Evolutionary conservation across 2,329 filamentous ascomycete species (phyloP), one percentile per base, ranked within the genome.

Genomic region (Boeremia lycopersici): DNA sequence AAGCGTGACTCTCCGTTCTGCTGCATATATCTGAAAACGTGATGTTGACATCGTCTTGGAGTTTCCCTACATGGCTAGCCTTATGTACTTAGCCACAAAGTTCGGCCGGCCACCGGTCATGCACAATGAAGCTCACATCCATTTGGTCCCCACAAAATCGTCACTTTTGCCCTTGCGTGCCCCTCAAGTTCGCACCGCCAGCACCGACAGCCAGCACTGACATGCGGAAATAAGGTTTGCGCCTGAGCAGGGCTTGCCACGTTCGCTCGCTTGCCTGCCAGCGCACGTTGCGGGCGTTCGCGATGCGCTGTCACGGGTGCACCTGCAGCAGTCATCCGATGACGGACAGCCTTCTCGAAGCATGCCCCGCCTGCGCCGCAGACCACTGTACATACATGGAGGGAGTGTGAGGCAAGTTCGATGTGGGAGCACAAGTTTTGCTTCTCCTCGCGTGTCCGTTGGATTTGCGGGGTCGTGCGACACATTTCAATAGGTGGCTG

Each of bases 241-340:
- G 19, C 31, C 36, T 45, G 46, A 42, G 34, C 36, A 46, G 31
- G 41, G 17, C 52, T 46, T 55, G 46, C 52, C 52, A 55, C 52
- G 52, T 55, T 55, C 36, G 41, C 52, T 55, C 41, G 52, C 45
- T 54, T 35, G 43, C 49, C n/a, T 39, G 50, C 52, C 52, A 55
- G 42, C 52, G 52, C 52, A 55, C 52, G 52, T 55, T 55, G 52
- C 47, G 46, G 52, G 46, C 46, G 46, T 55, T 47, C 46, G 36
- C n/a, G 40, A 49, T 55, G 52, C 36, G 52, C 36, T 55, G 52
- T 49, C 41, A 43, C 31, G 31, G 50, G 38, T 30, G 41, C 34
- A 39, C 41, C 26, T 44, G 41, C 52, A 49, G 23, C 35, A 33
- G 23, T 48, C 33, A 31, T 39, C 45, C 45, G 52, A 54, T 41